Conservation (phyloP, 768 basidiomycete species). For the Boletus barrowsii region DNA sequence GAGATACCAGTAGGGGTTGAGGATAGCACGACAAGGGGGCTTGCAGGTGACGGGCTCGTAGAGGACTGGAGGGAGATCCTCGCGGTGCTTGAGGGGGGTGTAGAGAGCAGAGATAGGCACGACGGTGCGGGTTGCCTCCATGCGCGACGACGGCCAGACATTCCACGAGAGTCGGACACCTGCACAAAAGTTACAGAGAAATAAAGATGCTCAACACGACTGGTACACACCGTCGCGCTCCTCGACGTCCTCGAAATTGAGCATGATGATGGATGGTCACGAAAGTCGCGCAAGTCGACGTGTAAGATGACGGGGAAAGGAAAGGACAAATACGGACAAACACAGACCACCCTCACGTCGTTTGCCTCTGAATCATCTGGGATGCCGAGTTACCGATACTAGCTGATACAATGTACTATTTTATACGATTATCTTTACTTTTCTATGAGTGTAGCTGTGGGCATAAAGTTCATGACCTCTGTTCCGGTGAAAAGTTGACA, state of each 20-base stretch:
- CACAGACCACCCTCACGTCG: not conserved
- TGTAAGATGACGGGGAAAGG: conserved; percentile 16
- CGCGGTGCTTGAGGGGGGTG: conserved; percentile 89
- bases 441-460: no score
- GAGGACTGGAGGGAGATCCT: conserved; percentile 92
- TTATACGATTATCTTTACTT: no score
- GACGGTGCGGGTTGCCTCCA: conserved; percentile 96
- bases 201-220: not conserved
- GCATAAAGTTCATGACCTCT: no score
- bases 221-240: conserved; percentile 80
- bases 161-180: conserved; percentile 98
- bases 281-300: conserved; percentile 27
- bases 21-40: conserved; percentile 92
- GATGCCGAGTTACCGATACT: no score
- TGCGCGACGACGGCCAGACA: conserved; percentile 96
- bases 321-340: conserved; percentile 20
- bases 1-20: conserved; percentile 93
- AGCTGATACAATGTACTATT: no score
- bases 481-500: no score
- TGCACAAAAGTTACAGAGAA: conserved; percentile 28
- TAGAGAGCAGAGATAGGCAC: conserved; percentile 98
- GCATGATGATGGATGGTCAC: conserved; percentile 40
- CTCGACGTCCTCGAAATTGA: conserved; percentile 95
- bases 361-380: no score
- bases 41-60: conserved; percentile 99